These are phyloP conservation scores for Dothideomycetes sp. DNA, from an alignment of 2,329 filamentous ascomycete species.

Conservation along the genomic window DNA sequence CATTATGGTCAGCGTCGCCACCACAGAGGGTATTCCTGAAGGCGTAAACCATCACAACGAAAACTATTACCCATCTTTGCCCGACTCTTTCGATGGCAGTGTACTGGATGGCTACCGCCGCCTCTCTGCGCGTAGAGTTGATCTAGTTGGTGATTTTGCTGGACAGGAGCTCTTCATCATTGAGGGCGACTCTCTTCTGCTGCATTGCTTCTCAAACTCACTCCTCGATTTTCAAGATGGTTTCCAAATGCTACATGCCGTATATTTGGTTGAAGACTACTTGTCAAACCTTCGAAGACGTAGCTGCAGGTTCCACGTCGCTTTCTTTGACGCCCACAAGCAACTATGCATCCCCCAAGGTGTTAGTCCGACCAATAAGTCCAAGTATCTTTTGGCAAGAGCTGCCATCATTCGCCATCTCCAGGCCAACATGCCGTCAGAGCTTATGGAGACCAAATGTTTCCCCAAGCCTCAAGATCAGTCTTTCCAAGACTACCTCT, in stretches of 20 bases:
- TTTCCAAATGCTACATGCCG: conserved; percentile 62
- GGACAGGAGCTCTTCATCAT: conserved; percentile 64
- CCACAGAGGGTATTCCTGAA: too few species aligned
- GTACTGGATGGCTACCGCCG: conserved; percentile 29
- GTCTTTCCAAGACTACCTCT: conserved; percentile 49
- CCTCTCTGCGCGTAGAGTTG: conserved; percentile 41
- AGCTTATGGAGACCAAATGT: conserved; percentile 24
- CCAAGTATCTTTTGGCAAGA: conserved; percentile 54
- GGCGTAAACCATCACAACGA: too few species aligned
- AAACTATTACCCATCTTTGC: too few species aligned
- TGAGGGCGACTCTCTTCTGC: conserved; percentile 63
- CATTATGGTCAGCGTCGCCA: too few species aligned
- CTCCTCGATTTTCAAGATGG: conserved; percentile 58
- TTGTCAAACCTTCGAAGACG: conserved; percentile 50
- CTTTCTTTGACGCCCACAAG: conserved; percentile 56
- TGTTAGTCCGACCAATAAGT: conserved; percentile 24
- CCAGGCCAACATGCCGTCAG: conserved; percentile 29
- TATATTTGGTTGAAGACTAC: conserved; percentile 59
- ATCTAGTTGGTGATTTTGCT: conserved; percentile 67
- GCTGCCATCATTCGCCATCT: conserved; percentile 58
- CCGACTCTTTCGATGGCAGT: too few species aligned
- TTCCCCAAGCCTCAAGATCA: conserved; percentile 28
- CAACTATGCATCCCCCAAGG: conserved; percentile 46
- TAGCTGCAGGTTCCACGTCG: conserved; percentile 61
- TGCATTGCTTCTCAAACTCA: conserved; percentile 52